Percentiles rank a stretch among this genome's conserved stretches.
Evolutionary conservation across 1,284 basidiomycete genomes (phyloP).

Genomic region (Cronartium quercuum): DNA sequence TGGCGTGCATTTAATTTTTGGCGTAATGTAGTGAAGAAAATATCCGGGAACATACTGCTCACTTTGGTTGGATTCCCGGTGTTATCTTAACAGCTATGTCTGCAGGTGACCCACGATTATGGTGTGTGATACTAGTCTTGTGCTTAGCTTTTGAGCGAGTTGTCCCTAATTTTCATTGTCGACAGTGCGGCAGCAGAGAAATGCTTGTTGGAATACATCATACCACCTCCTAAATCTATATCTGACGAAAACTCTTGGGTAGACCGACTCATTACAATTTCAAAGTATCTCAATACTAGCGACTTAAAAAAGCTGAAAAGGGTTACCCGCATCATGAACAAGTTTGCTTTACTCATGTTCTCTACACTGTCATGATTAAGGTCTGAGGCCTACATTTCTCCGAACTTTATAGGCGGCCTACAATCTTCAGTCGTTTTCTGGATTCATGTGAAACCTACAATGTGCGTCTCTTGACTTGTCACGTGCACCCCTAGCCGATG

Average conservation of each 20-base stretch:
- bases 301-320: slow-evolving; percentile 17
- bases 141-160: slow-evolving; percentile 56
- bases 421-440: slow-evolving; percentile 61
- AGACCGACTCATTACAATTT: slow-evolving; percentile 18
- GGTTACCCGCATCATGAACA: slow-evolving; percentile 16
- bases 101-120: slow-evolving; percentile 31
- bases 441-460: slow-evolving; percentile 70
- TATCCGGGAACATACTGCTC: slow-evolving; percentile 63
- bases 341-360: slow-evolving; percentile 56
- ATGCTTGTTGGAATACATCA: slow-evolving; percentile 65
- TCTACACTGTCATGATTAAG: slow-evolving; percentile 52
- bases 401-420: slow-evolving; percentile 56
- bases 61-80: slow-evolving; percentile 92
- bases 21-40: slow-evolving; percentile 63
- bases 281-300: slow-evolving; percentile 8
- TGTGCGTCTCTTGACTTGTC: slow-evolving; percentile 54
- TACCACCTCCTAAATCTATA: slow-evolving; percentile 62
- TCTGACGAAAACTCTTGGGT: slow-evolving; percentile 28
- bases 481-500: too few relatives aligned
- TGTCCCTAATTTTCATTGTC: slow-evolving; percentile 37
- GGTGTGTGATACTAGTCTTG: slow-evolving; percentile 14
- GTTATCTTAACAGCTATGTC: slow-evolving; percentile 57
- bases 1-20: not conserved
- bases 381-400: not conserved
- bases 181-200: slow-evolving; percentile 59